Base-by-base conservation (phyloP, 2,329 filamentous ascomycete species). In the Apiospora aurea region DNA sequence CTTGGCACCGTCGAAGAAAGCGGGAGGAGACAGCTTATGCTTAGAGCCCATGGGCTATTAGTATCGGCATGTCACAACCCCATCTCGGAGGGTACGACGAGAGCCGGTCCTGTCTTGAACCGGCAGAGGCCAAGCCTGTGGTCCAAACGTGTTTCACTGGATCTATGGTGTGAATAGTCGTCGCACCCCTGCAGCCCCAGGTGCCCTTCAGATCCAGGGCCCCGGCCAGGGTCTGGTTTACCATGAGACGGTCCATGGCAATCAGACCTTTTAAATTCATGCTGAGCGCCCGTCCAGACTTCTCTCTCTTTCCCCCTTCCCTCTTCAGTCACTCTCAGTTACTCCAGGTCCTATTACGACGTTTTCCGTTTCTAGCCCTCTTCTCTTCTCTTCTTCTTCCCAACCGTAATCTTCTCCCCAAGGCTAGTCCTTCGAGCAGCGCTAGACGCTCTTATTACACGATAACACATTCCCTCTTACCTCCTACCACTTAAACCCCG, bases 351-450 rank as follows among this genome's bases (percentile, higher is more conserved):
- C 44, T 24, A 47, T 44, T 21, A 26, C 66, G 41, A 57, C 46
- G 46, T 43, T 69, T 46, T 49, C n/a, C 44, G 47, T 69, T 69
- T 75, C 74, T 73, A 76, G 79, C 78, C 79, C 73, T 73, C 72
- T 72, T 66, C 69, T 66, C 69, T 78, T 76, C 67, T 79, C 76
- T 73, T 76, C 66, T 77, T 76, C 66, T 77, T 73, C 74, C 74
- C 74, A 77, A 72, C 74, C 73, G 46, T 77, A 79, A 75, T 77
- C 71, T 76, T 77, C 78, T 76, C 76, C 57, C 53, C 34, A 74
- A 85, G 85, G 85, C 85, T 85, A 86, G 86, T 83, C 85, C 85
- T 87, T 76, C 78, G 71, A 78, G 76, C 26, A 85, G 85, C 85
- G 85, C 85, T 44, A 86, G 85, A 81, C 85, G 85, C 85, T 82